Percentiles rank a stretch among this genome's conserved stretches.
These are phyloP conservation scores for Xylariaceae sp. DNA, from an alignment of 2,329 filamentous ascomycete species.

Conservation along the genomic window DNA sequence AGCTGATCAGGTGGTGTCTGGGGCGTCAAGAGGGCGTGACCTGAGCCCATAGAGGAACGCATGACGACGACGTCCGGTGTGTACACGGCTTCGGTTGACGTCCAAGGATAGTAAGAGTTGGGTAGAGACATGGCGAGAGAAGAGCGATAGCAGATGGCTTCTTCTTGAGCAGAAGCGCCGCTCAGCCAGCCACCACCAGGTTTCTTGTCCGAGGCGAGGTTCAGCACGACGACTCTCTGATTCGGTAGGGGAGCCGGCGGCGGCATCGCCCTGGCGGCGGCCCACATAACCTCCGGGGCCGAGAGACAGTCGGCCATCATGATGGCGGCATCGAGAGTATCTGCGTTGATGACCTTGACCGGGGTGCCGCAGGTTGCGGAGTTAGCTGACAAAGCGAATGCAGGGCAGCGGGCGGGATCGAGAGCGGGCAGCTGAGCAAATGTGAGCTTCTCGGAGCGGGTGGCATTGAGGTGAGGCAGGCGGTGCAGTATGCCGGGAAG, in stretches of 20 bases:
- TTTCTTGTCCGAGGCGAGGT: slow-evolving; percentile 51
- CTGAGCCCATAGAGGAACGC: slow-evolving; percentile 22
- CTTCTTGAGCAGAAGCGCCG: slow-evolving; percentile 57
- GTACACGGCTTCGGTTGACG: slow-evolving; percentile 27
- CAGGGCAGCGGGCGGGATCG: slow-evolving; percentile 41
- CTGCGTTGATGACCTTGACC: slow-evolving; percentile 53
- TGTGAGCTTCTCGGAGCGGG: slow-evolving; percentile 38
- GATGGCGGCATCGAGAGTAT: slow-evolving; percentile 57
- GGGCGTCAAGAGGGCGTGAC: slow-evolving; percentile 26
- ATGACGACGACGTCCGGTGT: slow-evolving; percentile 34
- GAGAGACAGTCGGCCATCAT: slow-evolving; percentile 26
- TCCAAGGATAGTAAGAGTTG: slow-evolving; percentile 23
- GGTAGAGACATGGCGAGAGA: slow-evolving; percentile 40
- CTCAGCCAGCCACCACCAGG: slow-evolving; percentile 54
- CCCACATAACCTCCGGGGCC: neutral
- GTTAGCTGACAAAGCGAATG: slow-evolving; percentile 24
- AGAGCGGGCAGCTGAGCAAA: slow-evolving; percentile 40
- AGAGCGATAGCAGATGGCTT: slow-evolving; percentile 56
- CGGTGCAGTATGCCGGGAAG: slow-evolving; percentile 47
- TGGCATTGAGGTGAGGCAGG: slow-evolving; percentile 39
- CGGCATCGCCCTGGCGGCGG: neutral
- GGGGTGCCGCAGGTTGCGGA: slow-evolving; percentile 7
- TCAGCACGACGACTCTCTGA: slow-evolving; percentile 49
- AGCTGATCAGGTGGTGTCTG: slow-evolving; percentile 20
- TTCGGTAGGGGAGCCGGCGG: slow-evolving; percentile 1